These are phyloP conservation scores for Penicillium robsamsonii DNA, from an alignment of 495 filamentous ascomycete genomes.

Conservation along the genomic window DNA sequence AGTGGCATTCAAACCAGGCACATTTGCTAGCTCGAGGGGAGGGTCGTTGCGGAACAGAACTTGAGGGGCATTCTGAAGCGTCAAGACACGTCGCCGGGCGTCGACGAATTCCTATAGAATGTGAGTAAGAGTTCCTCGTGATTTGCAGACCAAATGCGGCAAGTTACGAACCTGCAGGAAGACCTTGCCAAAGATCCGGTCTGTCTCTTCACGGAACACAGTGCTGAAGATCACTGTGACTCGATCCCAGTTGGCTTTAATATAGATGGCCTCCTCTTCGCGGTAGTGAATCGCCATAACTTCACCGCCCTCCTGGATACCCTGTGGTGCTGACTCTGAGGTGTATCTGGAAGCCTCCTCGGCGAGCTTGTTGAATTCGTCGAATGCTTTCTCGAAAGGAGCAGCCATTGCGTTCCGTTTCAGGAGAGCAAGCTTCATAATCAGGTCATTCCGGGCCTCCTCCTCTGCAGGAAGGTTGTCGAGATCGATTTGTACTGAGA, in stretches of 20 bases:
- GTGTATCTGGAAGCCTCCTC: slow-evolving; percentile 89
- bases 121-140: background rate
- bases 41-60: slow-evolving; percentile 96
- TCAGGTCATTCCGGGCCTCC: slow-evolving; percentile 79
- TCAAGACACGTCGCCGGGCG: slow-evolving; percentile 72
- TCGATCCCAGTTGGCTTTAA: slow-evolving; percentile 93
- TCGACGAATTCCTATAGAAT: slow-evolving; percentile 84
- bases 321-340: slow-evolving; percentile 86
- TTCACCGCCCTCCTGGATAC: slow-evolving; percentile 80
- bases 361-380: slow-evolving; percentile 80
- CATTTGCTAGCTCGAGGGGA: slow-evolving; percentile 82
- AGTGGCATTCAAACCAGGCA: slow-evolving; percentile 70
- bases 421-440: slow-evolving; percentile 79
- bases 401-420: slow-evolving; percentile 99
- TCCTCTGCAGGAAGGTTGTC: slow-evolving; percentile 77
- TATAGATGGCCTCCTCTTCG: slow-evolving; percentile 98
- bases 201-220: slow-evolving; percentile 95
- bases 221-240: slow-evolving; percentile 99
- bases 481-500: slow-evolving; percentile 84
- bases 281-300: slow-evolving; percentile 97
- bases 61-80: slow-evolving; percentile 96
- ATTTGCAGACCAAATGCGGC: background rate
- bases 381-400: slow-evolving; percentile 93
- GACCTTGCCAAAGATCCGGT: slow-evolving; percentile 94
- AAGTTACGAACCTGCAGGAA: slow-evolving; percentile 62